Evolutionary conservation across 2,329 filamentous ascomycete genomes (phyloP).

Genomic region (Falciphora oryzae): DNA sequence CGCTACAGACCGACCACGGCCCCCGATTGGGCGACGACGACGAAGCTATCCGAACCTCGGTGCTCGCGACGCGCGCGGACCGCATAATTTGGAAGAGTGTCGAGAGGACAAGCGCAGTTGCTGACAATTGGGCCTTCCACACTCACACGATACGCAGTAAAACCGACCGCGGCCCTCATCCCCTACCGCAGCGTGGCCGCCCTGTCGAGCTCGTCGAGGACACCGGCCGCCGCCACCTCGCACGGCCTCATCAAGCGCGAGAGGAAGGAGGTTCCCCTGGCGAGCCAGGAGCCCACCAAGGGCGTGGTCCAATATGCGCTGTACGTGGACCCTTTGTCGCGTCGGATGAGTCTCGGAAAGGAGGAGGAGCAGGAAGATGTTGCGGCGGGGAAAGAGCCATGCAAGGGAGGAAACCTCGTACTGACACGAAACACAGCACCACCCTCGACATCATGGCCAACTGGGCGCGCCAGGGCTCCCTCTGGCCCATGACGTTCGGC

Average conservation of each 20-base stretch:
- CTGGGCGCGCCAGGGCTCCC: conserved; percentile 77
- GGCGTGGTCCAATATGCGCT: conserved; percentile 78
- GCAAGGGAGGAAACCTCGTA: background rate
- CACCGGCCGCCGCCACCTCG: conserved; percentile 48
- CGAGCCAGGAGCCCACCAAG: conserved; percentile 75
- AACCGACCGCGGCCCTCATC: conserved; percentile 12
- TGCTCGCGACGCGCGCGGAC: conserved; percentile 22
- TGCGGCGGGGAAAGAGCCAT: background rate
- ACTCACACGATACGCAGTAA: background rate
- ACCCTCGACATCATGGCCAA: conserved; percentile 74
- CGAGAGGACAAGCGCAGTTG: background rate
- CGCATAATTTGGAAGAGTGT: background rate
- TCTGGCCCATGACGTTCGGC: conserved; percentile 87
- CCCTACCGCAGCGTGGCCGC: conserved; percentile 59
- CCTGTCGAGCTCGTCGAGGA: conserved; percentile 60
- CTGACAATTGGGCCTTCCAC: conserved; percentile 1
- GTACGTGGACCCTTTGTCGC: conserved; percentile 48
- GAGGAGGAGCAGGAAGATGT: background rate
- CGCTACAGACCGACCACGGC: too few species aligned
- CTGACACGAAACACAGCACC: conserved; percentile 44
- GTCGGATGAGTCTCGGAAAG: background rate
- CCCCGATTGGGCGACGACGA: background rate
- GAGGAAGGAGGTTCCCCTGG: conserved; percentile 67
- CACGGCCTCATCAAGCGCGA: conserved; percentile 46
- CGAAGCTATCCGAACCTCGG: background rate